Base-by-base conservation (phyloP, 2,329 filamentous ascomycete genomes). In the Fusarium napiforme region DNA sequence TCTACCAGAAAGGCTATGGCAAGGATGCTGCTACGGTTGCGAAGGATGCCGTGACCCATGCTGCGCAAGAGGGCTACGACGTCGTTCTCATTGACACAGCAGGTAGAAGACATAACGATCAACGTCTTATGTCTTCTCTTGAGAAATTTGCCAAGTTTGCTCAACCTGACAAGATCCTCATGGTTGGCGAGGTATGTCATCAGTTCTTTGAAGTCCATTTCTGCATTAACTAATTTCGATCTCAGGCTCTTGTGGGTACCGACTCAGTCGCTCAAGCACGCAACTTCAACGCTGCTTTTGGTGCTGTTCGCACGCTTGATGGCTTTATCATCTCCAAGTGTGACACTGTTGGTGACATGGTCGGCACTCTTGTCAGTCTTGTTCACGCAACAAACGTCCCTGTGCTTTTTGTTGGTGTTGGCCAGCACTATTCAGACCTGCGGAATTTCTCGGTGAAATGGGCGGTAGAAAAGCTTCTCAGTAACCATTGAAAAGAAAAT, bases 331-430 rank as follows among this genome's bases (percentile, higher is more conserved):
- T 99, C 77, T 96, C 93, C 69, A 99, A 99, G 84, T 98, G 96
- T 82, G 96, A 99, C 84, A 99, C 96, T 0, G 97, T 99, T 42
- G 97, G 96, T n/a, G 96, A 98, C 84, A 98, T 98, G 95, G 95
- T 98, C 47, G 95, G 89, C 76, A 98, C 96, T 6, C 86, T 99
- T 72, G 96, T 99, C 71, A 97, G 94, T 81, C 96, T 99, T 86
- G 96, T 99, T 43, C 96, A 98, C 84, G 96, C 96, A 7, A 99
- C 97, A 7, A 94, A 96, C 34, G 97, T 99, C 50, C 97, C 97
- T 0, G 95, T 99, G 26, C 88, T 98, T 16, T 99, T 99, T 80
- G 88, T 99, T 75, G 96, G 89, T 64, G 90, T 92, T 34, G 90
- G 90, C 18, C 90, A 92, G 81, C 90, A 92, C 78, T 92, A 92